Evolutionary conservation across 306 rosid genomes (phyloP), one percentile per base, ranked within the genome.

Genomic region (Pyrus betulifolia): DNA sequence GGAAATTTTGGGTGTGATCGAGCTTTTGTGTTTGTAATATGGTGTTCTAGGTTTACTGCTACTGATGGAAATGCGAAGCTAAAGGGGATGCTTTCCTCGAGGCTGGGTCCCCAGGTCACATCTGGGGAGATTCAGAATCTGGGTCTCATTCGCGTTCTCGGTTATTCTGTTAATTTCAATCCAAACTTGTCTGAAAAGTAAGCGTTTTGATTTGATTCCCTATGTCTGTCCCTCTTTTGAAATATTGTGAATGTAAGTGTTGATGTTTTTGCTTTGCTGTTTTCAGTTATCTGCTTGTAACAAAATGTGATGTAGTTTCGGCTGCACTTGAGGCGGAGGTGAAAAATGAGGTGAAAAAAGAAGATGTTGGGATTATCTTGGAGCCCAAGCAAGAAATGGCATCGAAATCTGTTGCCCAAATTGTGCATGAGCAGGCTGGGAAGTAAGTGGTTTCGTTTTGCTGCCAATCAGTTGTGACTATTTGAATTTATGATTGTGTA

Each of bases 401-500:
- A 59, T 31, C 98, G 0, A 96, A 92, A 85, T 96, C 97, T 31
- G 99, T 93, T 62, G 91, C 91, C 58, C 99, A 96, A 82, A 96
- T 96, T 60, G 86, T 96, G 4, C 89, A 85, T 1, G 99, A 96
- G 81, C 98, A 95, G 27, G 79, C 82, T 40, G 68, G 82, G 52
- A 96, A 96, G 99, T 91, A 81, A 81, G 97, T 82, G 0, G 2
- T 46, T 58, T 22, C 1, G 17, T n/a, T 45, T 52, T 31, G 21
- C 55, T 58, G 17, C 21, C 15, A 28, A 6, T 30, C 2, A 3
- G 63, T 21, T 23, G n/a, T 6, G 27, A 19, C 8, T 25, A 11
- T 40, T 64, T 42, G 64, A n/a, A 31, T 74, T 28, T 12, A 12
- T 51, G 60, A 60, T 5, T 8, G 27, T 64, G 55, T 75, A 57